phyloP scores from a whole-genome alignment of 129 eudicot species.

The Lactuca sativa region DNA sequence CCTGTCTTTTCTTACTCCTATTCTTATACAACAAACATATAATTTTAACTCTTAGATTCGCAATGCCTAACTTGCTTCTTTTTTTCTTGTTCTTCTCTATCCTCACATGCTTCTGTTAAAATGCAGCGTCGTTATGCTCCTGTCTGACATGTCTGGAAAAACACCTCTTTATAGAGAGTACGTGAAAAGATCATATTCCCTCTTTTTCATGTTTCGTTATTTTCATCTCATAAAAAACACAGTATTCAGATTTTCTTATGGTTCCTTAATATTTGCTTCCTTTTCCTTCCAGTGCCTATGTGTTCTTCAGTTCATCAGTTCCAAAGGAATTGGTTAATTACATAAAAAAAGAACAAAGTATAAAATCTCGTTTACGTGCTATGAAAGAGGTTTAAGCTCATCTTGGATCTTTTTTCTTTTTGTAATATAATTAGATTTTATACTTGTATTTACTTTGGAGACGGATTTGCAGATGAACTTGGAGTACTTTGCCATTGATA shows the following conservation, averaged over 20 bases:
- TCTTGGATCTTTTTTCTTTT: conserved; percentile 8
- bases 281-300: conserved; percentile 71
- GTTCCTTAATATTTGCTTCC: conserved; percentile 8
- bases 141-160: conserved; percentile 90
- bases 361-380: conserved; percentile 79
- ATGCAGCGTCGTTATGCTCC: conserved; percentile 73
- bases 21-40: not conserved
- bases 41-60: not conserved
- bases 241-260: conserved; percentile 7
- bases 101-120: conserved; percentile 24
- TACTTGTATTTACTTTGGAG: conserved; percentile 18
- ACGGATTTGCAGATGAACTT: conserved; percentile 82
- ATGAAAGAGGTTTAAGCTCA: conserved; percentile 67
- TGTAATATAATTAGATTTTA: conserved; percentile 7
- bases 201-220: not conserved
- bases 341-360: conserved; percentile 70
- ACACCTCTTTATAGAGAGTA: conserved; percentile 85
- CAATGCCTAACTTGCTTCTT: conserved; percentile 3
- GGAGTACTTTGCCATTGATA: conserved; percentile 93
- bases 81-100: not conserved
- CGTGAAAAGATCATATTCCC: conserved; percentile 18
- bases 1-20: conserved; percentile 7
- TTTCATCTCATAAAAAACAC: not conserved
- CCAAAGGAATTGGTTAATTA: conserved; percentile 63
- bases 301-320: conserved; percentile 84